Evolutionary conservation across 371 early-diverging fungal species (phyloP).

Genomic region (Dinochytrium kinnereticum): DNA sequence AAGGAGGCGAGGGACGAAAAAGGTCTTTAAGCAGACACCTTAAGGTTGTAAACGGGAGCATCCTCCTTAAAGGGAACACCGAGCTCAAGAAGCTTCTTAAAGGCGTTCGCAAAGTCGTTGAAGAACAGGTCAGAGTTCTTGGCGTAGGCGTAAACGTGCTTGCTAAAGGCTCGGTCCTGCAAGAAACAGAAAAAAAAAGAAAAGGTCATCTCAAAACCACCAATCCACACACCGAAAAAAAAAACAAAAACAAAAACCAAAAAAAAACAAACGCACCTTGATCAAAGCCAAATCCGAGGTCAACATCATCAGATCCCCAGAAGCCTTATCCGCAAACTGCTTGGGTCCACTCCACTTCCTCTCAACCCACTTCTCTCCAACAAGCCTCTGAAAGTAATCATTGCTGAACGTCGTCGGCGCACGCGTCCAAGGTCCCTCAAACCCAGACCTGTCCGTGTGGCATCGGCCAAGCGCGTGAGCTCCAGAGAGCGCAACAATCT

Average conservation of each 20-base stretch:
- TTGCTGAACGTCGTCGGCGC: conserved; percentile 88
- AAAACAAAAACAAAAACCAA: not conserved
- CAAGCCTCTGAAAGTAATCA: conserved; percentile 78
- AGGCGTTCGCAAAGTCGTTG: conserved; percentile 81
- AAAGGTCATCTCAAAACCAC: too few relatives aligned
- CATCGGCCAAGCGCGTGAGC: conserved; percentile 96
- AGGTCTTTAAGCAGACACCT: conserved; percentile 1
- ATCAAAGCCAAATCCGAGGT: conserved; percentile 82
- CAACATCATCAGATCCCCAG: conserved; percentile 80
- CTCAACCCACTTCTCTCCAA: conserved; percentile 82
- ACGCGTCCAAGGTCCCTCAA: conserved; percentile 67
- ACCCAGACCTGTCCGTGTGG: conserved; percentile 89
- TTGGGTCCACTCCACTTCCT: conserved; percentile 82
- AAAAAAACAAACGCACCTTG: conserved; percentile 32
- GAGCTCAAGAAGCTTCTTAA: conserved; percentile 83
- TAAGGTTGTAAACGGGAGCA: not conserved
- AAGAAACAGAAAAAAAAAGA: not conserved
- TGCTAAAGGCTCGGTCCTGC: conserved; percentile 61
- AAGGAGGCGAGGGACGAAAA: not conserved
- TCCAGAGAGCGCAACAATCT: conserved; percentile 91
- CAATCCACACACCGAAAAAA: too few relatives aligned
- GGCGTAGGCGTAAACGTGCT: conserved; percentile 82
- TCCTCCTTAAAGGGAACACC: conserved; percentile 61
- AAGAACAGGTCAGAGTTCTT: conserved; percentile 53
- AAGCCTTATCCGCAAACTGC: conserved; percentile 83